phyloP scores from a whole-genome alignment of 202 grass and related monocot genomes.

The Setaria viridis region DNA sequence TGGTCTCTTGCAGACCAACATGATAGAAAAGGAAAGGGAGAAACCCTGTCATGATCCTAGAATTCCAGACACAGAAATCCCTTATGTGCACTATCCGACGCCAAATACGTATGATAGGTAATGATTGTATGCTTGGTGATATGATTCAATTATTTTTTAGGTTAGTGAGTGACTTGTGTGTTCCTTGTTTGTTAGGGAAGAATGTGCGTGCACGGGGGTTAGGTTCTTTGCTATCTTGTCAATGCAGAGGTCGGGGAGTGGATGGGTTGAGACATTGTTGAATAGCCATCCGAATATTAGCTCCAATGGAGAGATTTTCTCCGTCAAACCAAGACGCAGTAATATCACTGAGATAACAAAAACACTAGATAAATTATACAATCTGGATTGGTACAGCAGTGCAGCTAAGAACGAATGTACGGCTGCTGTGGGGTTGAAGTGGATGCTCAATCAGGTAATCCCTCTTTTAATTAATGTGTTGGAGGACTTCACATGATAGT shows the following conservation, averaged over 20 bases:
- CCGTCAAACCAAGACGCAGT: constrained; percentile 77
- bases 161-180: constrained; percentile 24
- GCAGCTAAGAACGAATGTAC: constrained; percentile 97
- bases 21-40: constrained; percentile 56
- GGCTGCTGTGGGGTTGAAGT: constrained; percentile 84
- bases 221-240: constrained; percentile 95
- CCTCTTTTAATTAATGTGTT: constrained; percentile 5
- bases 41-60: constrained; percentile 56
- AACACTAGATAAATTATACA: constrained; percentile 85
- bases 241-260: constrained; percentile 96
- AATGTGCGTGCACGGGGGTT: constrained; percentile 85
- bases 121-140: constrained; percentile 17
- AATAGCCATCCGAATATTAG: constrained; percentile 95
- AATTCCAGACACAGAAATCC: constrained; percentile 57
- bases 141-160: neutral
- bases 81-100: constrained; percentile 76
- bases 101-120: constrained; percentile 87
- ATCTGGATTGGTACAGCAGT: constrained; percentile 94
- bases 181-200: constrained; percentile 75
- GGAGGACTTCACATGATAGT: neutral
- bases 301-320: constrained; percentile 97
- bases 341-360: constrained; percentile 70
- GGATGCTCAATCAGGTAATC: constrained; percentile 99
- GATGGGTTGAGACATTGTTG: constrained; percentile 97
- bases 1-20: constrained; percentile 57